Base-by-base conservation (phyloP, 108 stramenopile species). In the Pseudonitzschia multistriata region DNA sequence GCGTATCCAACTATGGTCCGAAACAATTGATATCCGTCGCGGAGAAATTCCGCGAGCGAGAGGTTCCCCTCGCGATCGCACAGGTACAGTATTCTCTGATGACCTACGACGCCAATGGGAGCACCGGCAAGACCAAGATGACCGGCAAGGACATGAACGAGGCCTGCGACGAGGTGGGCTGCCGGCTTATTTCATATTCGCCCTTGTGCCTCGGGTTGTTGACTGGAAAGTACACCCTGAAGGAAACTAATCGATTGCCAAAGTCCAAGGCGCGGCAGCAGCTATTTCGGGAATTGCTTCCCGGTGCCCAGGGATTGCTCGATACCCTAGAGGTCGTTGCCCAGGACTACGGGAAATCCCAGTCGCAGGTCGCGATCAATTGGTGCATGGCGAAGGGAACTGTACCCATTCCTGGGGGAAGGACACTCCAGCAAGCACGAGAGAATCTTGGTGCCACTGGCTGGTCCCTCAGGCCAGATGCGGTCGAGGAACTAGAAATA, bases 311-410 rank as follows among this genome's bases (percentile, higher is more conserved):
- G 54, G 74, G 55, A 33, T 72, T 93, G n/a, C 74, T 93, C 34
- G 60, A 67, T 27, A 89, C 89, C 19, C 70, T 96, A 25, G 67
- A 79, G 35, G 90, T 78, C 33, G 74, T 96, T 17, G 91, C 88
- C 17, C 67, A 73, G 31, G 88, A 88, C 28, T 78, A 81, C 56
- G 81, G 75, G 19, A 93, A 91, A 57, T 83, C 87, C 10, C 84
- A 80, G 69, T 78, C 90, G 15, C 94, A 96, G 81, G 88, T 96
- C 10, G 94, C 92, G 27, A 90, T 96, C 57, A 96, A 96, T 69
- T 96, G 94, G 94, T 85, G 85, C n/a, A 81, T 91, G 33, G 83
- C 86, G 72, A 92, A 93, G 68, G 90, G 88, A 8, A 89, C 88
- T 0, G 88, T 96, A 10, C 94, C 94, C 5, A 91, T 96, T 42